Evolutionary conservation across 257 asterid species (phyloP).

Genomic region (Solanum raphanifolium): DNA sequence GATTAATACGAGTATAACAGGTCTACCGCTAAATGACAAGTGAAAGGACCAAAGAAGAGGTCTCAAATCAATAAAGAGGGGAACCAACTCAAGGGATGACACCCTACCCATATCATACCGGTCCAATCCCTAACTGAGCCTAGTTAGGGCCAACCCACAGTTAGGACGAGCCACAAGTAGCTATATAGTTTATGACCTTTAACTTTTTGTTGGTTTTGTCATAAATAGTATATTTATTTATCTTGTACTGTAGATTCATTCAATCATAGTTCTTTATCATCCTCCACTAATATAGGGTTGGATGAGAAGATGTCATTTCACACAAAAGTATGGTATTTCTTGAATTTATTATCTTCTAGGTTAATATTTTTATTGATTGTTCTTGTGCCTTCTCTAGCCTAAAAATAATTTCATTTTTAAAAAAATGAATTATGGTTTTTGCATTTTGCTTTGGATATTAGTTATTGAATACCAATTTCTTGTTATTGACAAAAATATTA

Average conservation of each 20-base stretch:
- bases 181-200: not conserved
- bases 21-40: no score
- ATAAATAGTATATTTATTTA: not conserved
- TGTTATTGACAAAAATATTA: not conserved
- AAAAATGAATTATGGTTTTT: not conserved
- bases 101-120: no score
- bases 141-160: no score
- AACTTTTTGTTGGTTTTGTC: not conserved
- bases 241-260: slow-evolving; percentile 17
- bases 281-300: slow-evolving; percentile 66
- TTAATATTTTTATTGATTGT: not conserved
- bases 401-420: not conserved
- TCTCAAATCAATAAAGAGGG: no score
- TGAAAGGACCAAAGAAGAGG: no score
- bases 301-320: slow-evolving; percentile 98
- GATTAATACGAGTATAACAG: no score
- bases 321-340: slow-evolving; percentile 54
- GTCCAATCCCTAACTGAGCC: no score
- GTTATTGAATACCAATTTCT: not conserved
- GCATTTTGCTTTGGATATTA: not conserved
- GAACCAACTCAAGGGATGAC: no score
- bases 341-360: slow-evolving; percentile 1
- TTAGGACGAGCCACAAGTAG: no score
- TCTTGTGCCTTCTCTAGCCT: not conserved
- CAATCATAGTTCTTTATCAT: slow-evolving; percentile 30